Evolutionary conservation across 371 early-diverging fungal species (phyloP), one percentile per base, ranked within the genome.

Genomic region (Mucor lusitanicus): DNA sequence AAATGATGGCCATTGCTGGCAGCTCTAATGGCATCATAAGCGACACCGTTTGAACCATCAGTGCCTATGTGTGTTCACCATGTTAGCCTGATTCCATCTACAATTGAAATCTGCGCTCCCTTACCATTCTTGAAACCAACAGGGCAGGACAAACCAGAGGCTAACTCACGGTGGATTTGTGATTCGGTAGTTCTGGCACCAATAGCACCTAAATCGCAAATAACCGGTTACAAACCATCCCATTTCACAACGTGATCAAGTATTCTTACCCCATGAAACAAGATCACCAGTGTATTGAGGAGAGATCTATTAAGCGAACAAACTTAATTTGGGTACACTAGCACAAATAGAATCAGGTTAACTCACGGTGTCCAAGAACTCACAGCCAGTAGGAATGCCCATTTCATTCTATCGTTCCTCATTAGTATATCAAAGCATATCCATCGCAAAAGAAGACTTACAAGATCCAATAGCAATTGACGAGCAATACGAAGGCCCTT

Each of bases 121-220:
- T 59, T 65, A 70, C 92, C 92, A 73, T 94, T 94, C 83, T 97
- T 97, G 91, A 96, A 96, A 5, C 97, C 97, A 60, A 95, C 90
- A 39, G 96, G 96, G 81, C 94, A 94, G 35, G 95, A 95, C 42
- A 94, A 87, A 54, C 97, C 97, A 64, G 93, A 93, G 25, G 95
- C 92, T 57, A 97, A 85, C 76, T 96, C 96, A 67, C 92, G 84
- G 67, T 93, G 93, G 46, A 96, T 82, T 71, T 97, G 97, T 35
- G 92, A 92, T 77, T 97, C 97, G 58, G 97, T 97, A 3, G 97
- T 97, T 48, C 97, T 83, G n/a, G 97, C 94, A 59, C 95, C 94
- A 73, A 93, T 92, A 21, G 95, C 94, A 65, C 92, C 78, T 77
- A 63, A 9, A 62, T 17, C 8, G 3, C n/a, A 13, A 12, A 37